A percentile compares a stretch with the other conserved stretches of the same genome.
These are phyloP conservation scores for Auxenochlorella protothecoides DNA, from an alignment of 139 green algal genomes.

Conservation along the genomic window DNA sequence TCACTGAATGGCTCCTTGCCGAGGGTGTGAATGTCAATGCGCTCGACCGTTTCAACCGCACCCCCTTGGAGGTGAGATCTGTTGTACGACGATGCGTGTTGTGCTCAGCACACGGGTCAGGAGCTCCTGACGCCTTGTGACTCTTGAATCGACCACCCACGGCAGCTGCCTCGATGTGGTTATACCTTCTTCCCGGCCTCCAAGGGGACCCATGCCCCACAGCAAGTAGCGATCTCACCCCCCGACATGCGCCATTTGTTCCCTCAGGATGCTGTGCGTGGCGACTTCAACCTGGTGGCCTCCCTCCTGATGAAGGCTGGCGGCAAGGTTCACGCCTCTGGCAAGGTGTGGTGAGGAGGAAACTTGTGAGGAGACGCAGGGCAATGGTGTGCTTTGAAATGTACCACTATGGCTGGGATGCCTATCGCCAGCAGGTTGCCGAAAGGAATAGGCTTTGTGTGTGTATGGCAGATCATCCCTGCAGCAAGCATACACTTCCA, in stretches of 20 bases:
- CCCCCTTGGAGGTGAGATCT: slow-evolving; percentile 63
- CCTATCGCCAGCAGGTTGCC: no score
- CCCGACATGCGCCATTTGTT: neutral
- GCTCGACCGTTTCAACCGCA: slow-evolving; percentile 68
- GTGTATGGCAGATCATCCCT: no score
- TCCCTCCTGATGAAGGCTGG: slow-evolving; percentile 55
- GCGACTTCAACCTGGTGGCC: slow-evolving; percentile 65
- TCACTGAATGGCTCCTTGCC: slow-evolving; percentile 73
- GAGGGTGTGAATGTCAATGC: slow-evolving; percentile 54
- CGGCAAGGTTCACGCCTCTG: slow-evolving; percentile 48
- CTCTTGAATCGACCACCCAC: no score
- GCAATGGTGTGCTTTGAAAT: neutral
- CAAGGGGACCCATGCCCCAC: no score
- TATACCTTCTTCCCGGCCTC: no score
- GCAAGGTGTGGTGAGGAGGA: slow-evolving; percentile 17
- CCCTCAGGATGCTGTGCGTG: slow-evolving; percentile 65
- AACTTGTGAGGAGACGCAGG: neutral
- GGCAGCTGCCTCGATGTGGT: no score
- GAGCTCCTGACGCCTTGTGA: no score
- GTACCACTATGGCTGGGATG: no score
- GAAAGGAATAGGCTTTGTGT: neutral
- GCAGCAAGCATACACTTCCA: no score
- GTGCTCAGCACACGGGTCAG: no score
- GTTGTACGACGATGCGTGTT: neutral
- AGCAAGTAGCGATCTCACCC: no score